phyloP scores from a whole-genome alignment of 139 green algal species.

The Closterium sp. region DNA sequence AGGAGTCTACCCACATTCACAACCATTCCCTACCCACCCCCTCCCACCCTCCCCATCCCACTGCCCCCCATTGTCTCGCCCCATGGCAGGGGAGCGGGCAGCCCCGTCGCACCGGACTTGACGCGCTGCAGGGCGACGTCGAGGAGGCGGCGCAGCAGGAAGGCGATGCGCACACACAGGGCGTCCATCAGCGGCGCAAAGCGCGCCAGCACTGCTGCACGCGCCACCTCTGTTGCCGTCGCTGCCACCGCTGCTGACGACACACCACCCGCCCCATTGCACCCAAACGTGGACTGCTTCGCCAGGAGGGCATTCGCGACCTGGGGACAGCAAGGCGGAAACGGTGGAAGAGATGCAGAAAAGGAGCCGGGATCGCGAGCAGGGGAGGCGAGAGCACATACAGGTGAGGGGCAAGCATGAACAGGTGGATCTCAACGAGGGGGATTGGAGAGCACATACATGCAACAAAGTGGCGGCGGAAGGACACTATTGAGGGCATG shows the following conservation, averaged over 20 bases:
- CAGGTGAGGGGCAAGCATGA: too few relatives aligned
- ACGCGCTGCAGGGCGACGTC: slow-evolving; percentile 39
- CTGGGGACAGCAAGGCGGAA: too few relatives aligned
- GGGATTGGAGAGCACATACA: too few relatives aligned
- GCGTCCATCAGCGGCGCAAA: slow-evolving; percentile 79
- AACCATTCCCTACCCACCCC: not conserved
- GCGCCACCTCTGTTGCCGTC: slow-evolving; percentile 79
- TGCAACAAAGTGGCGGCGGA: too few relatives aligned
- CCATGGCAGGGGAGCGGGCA: not conserved
- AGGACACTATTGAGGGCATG: too few relatives aligned
- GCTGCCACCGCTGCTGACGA: slow-evolving; percentile 36
- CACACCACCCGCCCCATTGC: slow-evolving; percentile 18
- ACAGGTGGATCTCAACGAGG: too few relatives aligned
- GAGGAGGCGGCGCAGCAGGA: slow-evolving; percentile 36
- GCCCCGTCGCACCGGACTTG: slow-evolving; percentile 11
- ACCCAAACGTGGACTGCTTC: slow-evolving; percentile 42
- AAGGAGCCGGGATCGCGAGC: too few relatives aligned
- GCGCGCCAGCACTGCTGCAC: slow-evolving; percentile 64
- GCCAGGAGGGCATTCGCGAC: slow-evolving; percentile 87
- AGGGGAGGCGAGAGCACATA: too few relatives aligned
- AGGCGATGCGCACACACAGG: slow-evolving; percentile 68
- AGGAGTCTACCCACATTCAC: not conserved
- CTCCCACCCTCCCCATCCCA: not conserved
- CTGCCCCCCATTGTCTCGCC: not conserved
- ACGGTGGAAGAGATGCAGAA: too few relatives aligned